These are phyloP conservation scores for Podila clonocystis DNA, from an alignment of 192 early-diverging fungal species.

Conservation along the genomic window DNA sequence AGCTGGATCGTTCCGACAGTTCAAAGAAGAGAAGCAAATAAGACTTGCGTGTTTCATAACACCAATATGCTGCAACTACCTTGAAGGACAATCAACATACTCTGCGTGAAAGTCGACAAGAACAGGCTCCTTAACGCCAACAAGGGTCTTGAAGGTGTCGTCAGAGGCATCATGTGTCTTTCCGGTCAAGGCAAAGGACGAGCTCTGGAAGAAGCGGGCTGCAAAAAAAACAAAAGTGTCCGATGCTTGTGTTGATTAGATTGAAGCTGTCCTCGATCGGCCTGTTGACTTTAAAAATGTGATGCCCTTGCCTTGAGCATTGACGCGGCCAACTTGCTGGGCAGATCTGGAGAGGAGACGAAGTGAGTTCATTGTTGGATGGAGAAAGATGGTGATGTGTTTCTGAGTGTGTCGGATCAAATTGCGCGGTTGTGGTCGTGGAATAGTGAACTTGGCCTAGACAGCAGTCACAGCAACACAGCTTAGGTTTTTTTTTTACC, in stretches of 20 bases:
- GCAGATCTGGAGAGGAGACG: slow-evolving; percentile 41
- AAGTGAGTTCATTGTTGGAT: slow-evolving; percentile 29
- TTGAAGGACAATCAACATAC: slow-evolving; percentile 44
- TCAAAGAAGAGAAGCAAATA: neutral
- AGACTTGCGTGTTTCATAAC: neutral
- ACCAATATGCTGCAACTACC: too few relatives aligned
- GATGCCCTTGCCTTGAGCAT: slow-evolving; percentile 2
- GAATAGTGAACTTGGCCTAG: too few relatives aligned
- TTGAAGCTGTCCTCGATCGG: too few relatives aligned
- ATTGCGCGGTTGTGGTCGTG: neutral
- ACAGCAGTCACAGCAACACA: too few relatives aligned
- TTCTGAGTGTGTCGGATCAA: neutral
- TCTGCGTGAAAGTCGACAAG: slow-evolving; percentile 87
- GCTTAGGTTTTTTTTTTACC: too few relatives aligned
- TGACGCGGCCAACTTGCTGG: slow-evolving; percentile 25
- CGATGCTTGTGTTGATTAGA: too few relatives aligned
- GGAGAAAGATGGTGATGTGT: neutral
- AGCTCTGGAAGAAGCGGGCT: slow-evolving; percentile 44
- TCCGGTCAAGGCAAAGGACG: slow-evolving; percentile 45
- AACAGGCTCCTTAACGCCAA: slow-evolving; percentile 72
- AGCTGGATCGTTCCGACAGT: slow-evolving; percentile 48
- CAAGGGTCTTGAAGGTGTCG: slow-evolving; percentile 66
- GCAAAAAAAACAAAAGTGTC: neutral
- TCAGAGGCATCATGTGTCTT: slow-evolving; percentile 66
- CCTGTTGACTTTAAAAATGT: too few relatives aligned